These are phyloP conservation scores for Trifolium pratense DNA, from an alignment of 306 rosid genomes.

Conservation along the genomic window DNA sequence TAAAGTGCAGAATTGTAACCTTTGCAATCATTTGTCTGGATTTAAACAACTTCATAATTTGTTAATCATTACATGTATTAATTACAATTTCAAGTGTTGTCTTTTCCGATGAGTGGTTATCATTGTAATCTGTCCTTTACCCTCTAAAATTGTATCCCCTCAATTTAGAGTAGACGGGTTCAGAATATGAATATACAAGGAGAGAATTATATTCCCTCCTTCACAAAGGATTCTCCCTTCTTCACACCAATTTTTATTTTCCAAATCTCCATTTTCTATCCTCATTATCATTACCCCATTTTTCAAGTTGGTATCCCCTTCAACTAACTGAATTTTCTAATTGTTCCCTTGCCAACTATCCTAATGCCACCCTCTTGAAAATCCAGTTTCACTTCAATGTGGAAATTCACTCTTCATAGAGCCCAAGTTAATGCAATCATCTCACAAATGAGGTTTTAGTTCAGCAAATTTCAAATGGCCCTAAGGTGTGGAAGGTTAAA, in stretches of 20 bases:
- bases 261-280: neutral
- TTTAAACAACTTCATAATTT: conserved; percentile 1
- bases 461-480: neutral
- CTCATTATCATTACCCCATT: neutral
- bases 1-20: conserved; percentile 13
- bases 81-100: conserved; percentile 2
- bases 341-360: conserved; percentile 5
- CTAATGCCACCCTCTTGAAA: neutral
- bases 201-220: neutral
- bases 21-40: neutral
- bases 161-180: neutral
- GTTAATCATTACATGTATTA: neutral
- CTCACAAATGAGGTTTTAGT: neutral
- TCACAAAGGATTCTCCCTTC: neutral
- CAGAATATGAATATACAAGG: neutral
- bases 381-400: neutral
- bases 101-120: conserved; percentile 21
- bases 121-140: neutral
- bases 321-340: neutral
- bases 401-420: neutral
- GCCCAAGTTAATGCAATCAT: neutral
- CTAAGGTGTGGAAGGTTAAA: neutral
- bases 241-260: neutral
- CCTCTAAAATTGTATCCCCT: neutral
- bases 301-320: neutral